phyloP scores from a whole-genome alignment of 352 stramenopile genomes.

The Phytophthora megakarya region DNA sequence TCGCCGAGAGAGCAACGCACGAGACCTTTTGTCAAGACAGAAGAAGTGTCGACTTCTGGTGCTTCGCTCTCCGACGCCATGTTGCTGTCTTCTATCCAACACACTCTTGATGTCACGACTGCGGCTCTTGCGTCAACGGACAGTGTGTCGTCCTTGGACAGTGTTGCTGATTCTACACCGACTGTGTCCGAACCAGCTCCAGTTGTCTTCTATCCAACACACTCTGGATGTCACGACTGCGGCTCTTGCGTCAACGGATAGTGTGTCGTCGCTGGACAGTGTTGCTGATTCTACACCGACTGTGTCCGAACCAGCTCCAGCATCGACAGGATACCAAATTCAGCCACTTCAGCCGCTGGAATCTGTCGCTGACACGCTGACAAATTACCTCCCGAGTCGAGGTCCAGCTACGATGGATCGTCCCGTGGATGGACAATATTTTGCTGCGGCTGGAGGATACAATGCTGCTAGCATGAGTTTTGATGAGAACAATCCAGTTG shows the following conservation, averaged over 20 bases:
- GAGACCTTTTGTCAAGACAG: background rate
- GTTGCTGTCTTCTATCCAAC: constrained; percentile 58
- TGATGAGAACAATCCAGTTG: background rate
- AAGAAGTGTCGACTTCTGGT: background rate
- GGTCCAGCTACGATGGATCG: constrained; percentile 1
- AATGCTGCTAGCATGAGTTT: constrained; percentile 20
- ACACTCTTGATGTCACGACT: constrained; percentile 31
- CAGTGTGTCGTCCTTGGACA: constrained; percentile 12
- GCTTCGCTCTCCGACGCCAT: constrained; percentile 46
- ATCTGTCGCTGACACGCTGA: constrained; percentile 39
- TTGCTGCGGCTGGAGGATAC: constrained; percentile 21
- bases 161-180: constrained; percentile 6
- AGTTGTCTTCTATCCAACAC: constrained; percentile 48
- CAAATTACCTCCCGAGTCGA: constrained; percentile 41
- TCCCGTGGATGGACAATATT: constrained; percentile 26
- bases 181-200: constrained; percentile 1
- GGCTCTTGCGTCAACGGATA: constrained; percentile 14
- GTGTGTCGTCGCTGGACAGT: constrained; percentile 12
- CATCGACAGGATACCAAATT: constrained; percentile 30
- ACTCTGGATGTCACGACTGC: constrained; percentile 28
- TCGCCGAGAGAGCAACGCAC: constrained; percentile 18
- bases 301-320: constrained; percentile 1
- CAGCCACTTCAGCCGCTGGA: constrained; percentile 40
- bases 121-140: constrained; percentile 14
- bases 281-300: constrained; percentile 7